phyloP scores from a whole-genome alignment of 2,329 filamentous ascomycete genomes.

The Fusarium sambucinum region DNA sequence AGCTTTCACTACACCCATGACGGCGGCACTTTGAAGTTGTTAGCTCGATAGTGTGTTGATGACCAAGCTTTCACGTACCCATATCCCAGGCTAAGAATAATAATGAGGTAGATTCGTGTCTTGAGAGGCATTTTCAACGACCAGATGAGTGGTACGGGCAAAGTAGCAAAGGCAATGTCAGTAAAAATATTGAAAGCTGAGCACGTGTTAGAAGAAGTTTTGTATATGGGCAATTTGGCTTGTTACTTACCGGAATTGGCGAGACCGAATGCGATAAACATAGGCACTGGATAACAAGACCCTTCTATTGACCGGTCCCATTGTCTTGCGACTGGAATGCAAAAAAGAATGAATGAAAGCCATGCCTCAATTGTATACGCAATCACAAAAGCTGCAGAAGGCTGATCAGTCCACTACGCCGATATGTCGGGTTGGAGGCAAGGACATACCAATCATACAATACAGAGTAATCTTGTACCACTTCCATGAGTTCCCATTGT shows the following conservation, averaged over 20 bases:
- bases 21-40: not conserved
- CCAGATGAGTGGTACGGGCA: not conserved
- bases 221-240: rapidly evolving
- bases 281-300: not conserved
- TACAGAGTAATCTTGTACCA: not conserved
- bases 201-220: not conserved
- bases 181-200: not conserved
- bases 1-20: not conserved
- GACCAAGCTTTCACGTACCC: not conserved
- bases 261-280: not conserved
- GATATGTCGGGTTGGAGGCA: not conserved
- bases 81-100: not conserved
- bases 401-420: not conserved
- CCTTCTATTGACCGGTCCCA: not conserved
- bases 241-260: not conserved
- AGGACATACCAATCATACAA: not conserved
- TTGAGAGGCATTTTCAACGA: not conserved
- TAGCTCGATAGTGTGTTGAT: not conserved
- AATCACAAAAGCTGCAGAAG: not conserved
- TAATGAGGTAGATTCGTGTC: not conserved
- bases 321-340: not conserved
- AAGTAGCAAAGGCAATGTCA: not conserved
- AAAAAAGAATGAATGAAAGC: not conserved
- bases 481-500: not conserved
- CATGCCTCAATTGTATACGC: not conserved